Base-by-base conservation (phyloP, 108 stramenopile species). In the Asterionellopsis glacialis region DNA sequence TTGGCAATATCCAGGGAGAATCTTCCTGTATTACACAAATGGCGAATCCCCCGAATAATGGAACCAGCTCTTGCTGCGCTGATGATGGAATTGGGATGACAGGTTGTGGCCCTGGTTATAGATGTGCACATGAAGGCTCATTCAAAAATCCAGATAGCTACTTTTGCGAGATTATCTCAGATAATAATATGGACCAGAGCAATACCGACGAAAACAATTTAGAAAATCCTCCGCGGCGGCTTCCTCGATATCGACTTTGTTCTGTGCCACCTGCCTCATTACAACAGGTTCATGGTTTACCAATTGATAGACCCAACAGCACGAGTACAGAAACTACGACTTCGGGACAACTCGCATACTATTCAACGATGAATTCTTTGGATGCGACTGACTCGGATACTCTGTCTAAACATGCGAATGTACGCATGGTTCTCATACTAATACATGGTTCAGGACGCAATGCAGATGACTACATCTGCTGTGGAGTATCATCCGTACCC, bases 391-490 rank as follows among this genome's bases (percentile, higher is more conserved):
- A 45, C 16, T 15, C 25, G 13, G 26, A 27, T 6, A 60, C 13
- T 11, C 40, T 57, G 13, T 33, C 19, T 15, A 15, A 19, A 15
- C 45, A 63, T 22, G 14, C 26, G 0, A 25, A 47, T 10, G 61
- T 81, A 15, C 49, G 44, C 1, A 71, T 65, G 10, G 65, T 67
- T 1, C n/a, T 93, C 14, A 62, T 93, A 41, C 60, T 69, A 1
- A 59, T 93, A 51, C 92, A 93, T 65, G 92, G 92, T 50, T 83
- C 83, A 6, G 70, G 70, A 13, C 75, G 88, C 7, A 79, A 79
- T 56, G 86, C 82, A 38, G 77, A 80, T 7, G 73, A 83, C 28
- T 88, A 88, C 54, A 69, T 93, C 23, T 90, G 86, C 63, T 47
- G 69, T 26, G 73, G 81, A 11, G 65, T 82, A 24, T 67, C 80